Evolutionary conservation across 345 rosid species (phyloP), one percentile per base, ranked within the genome.

Genomic region (Nasturtium officinale): DNA sequence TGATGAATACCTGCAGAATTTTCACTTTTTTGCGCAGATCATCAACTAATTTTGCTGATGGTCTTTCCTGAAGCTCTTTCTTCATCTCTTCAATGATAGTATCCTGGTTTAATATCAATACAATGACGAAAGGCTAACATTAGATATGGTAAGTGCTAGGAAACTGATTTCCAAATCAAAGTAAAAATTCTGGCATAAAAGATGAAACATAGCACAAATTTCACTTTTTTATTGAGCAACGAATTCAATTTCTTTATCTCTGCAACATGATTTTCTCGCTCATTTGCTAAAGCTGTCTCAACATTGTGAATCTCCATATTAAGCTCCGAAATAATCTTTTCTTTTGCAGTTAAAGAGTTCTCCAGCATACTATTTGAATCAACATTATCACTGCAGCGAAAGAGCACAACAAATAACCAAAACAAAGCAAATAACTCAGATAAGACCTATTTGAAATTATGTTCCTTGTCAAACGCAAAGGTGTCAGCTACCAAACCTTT

Each of bases 11-110:
- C 98, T 95, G 99, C 79, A 91, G 81, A 76, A 95, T 91, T 86
- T 95, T 95, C 79, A 95, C 96, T 86, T 95, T 92, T 82, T 91
- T 95, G 50, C 80, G 94, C 84, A 95, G 81, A 78, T 95, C 99
- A 77, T 95, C 99, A 73, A 95, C 96, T 82, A 90, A 72, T 74
- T 95, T 95, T 80, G 79, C 76, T 55, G 97, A 88, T 79, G 99
- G 99, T 81, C 98, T 86, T 76, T 84, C 85, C 74, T 87, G 96
- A 80, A 95, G 86, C 83, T 88, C 98, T 78, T 90, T 89, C 84
- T 81, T 91, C 91, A 91, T 83, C 87, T 86, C 98, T 83, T 95
- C 88, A 61, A 90, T 77, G 50, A 87, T 81, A 72, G 76, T 81
- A 54, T 91, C 99, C 99, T 95, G 56, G 52, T 80, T 81, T 46